Percentiles rank a stretch among this genome's conserved stretches.
These are phyloP conservation scores for Orbilia oligospora DNA, from an alignment of 2,329 filamentous ascomycete species.

Conservation along the genomic window DNA sequence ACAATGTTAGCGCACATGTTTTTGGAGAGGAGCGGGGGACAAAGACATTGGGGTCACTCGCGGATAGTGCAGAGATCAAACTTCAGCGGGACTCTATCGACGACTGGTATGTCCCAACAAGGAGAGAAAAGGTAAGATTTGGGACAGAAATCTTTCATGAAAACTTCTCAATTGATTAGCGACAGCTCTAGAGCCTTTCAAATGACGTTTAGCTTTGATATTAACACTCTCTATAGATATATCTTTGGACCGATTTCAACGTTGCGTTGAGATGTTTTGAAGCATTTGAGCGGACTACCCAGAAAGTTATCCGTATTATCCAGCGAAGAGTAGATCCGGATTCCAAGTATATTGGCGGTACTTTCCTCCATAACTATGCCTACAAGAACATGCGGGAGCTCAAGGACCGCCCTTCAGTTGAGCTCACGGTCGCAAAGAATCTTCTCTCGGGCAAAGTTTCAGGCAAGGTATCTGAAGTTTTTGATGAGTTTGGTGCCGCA, in stretches of 20 bases:
- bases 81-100: slow-evolving; percentile 47
- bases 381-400: slow-evolving; percentile 40
- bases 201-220: background rate
- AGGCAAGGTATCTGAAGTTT: slow-evolving; percentile 13
- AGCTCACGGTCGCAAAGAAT: slow-evolving; percentile 40
- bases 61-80: slow-evolving; percentile 1
- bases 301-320: slow-evolving; percentile 21
- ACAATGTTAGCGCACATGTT: slow-evolving; percentile 58
- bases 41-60: slow-evolving; percentile 26
- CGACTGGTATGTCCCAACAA: slow-evolving; percentile 43
- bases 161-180: background rate
- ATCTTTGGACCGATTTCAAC: slow-evolving; percentile 54
- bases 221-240: slow-evolving; percentile 22
- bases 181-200: background rate
- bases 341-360: slow-evolving; percentile 30
- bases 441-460: slow-evolving; percentile 38
- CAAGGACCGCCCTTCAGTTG: background rate
- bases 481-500: slow-evolving; percentile 54
- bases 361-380: slow-evolving; percentile 43
- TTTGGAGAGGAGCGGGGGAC: slow-evolving; percentile 58
- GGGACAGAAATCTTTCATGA: background rate
- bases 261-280: slow-evolving; percentile 34
- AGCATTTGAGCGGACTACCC: slow-evolving; percentile 15
- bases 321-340: slow-evolving; percentile 9
- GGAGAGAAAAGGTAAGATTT: slow-evolving; percentile 35